Conservation (phyloP, 208 protist species). For the Trypanosoma rangeli region DNA sequence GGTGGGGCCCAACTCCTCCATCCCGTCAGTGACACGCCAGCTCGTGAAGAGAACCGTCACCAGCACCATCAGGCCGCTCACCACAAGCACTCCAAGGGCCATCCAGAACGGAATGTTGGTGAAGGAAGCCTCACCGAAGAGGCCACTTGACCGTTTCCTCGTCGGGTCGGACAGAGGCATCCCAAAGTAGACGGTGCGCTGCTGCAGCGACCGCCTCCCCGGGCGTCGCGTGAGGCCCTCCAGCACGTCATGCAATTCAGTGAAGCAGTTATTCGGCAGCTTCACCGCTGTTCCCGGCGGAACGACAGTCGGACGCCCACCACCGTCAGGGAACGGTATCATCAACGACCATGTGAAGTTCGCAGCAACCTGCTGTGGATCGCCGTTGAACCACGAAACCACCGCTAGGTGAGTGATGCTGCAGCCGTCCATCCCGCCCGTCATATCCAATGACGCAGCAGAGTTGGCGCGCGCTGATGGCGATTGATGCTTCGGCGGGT, state of each 20-base stretch:
- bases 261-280: not conserved
- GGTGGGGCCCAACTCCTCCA: not conserved
- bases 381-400: not conserved
- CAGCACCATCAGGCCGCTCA: constrained; percentile 27
- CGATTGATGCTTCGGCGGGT: not conserved
- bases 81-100: constrained; percentile 7
- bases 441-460: not conserved
- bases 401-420: not conserved
- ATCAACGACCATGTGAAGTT: not conserved
- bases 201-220: not conserved
- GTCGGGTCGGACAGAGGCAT: not conserved
- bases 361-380: not conserved
- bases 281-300: not conserved
- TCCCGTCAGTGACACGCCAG: constrained; percentile 6
- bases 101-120: not conserved
- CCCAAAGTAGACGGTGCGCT: not conserved
- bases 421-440: not conserved
- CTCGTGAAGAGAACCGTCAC: constrained; percentile 26
- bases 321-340: not conserved
- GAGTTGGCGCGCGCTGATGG: not conserved
- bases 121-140: not conserved
- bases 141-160: not conserved
- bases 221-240: not conserved
- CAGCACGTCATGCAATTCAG: not conserved
- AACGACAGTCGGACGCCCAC: no score